These are phyloP conservation scores for Cucurbita ficifolia DNA, from an alignment of 306 rosid genomes.

Conservation along the genomic window DNA sequence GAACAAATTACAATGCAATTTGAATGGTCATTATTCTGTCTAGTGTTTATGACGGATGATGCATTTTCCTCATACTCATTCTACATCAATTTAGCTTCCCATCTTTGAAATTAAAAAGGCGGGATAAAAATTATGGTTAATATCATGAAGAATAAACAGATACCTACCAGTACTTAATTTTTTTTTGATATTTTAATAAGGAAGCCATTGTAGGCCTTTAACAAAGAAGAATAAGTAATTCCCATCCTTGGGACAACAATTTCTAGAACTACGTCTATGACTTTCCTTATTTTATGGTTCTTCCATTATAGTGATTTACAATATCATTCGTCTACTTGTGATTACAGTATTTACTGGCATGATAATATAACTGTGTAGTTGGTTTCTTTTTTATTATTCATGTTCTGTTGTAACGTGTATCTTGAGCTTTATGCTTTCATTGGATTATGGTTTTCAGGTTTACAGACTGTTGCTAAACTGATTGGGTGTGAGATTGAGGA, in stretches of 20 bases:
- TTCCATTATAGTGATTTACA: not conserved
- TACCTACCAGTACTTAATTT: too few species aligned
- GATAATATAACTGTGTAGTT: not conserved
- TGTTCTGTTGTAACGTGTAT: not conserved
- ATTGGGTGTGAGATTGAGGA: constrained; percentile 68
- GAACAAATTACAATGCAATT: not conserved
- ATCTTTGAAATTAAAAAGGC: not conserved
- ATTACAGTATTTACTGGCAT: not conserved
- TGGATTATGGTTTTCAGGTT: constrained; percentile 32
- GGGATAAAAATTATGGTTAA: not conserved
- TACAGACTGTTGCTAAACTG: constrained; percentile 50
- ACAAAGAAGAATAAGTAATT: not conserved
- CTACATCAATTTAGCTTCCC: not conserved
- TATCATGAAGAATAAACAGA: not conserved
- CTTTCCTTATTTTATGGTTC: not conserved
- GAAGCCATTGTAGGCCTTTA: not conserved
- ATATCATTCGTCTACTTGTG: not conserved
- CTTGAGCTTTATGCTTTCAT: not conserved
- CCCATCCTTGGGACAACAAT: not conserved
- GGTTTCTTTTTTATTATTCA: not conserved
- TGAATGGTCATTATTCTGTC: not conserved
- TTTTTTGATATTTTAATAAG: not conserved
- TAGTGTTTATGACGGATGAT: not conserved
- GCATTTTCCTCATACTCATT: not conserved
- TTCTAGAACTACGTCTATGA: not conserved